A percentile compares a stretch with the other conserved stretches of the same genome.
phyloP scores from a whole-genome alignment of 345 rosid genomes.

The Euphorbia pulcherrima region DNA sequence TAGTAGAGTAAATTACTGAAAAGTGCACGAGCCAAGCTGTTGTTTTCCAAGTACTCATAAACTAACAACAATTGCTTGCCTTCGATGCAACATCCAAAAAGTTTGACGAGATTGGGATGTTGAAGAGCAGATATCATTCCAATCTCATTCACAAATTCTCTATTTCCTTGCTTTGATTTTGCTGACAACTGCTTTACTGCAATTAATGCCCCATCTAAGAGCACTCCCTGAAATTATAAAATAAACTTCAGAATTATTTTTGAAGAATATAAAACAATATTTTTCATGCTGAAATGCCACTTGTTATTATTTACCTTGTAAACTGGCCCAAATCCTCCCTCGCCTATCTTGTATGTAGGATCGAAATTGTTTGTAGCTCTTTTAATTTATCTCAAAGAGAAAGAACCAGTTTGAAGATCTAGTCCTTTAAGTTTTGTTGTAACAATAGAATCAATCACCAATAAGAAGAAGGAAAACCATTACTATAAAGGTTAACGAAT shows the following conservation, averaged over 20 bases:
- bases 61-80: conserved; percentile 59
- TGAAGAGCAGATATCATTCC: conserved; percentile 74
- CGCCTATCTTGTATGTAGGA: conserved; percentile 70
- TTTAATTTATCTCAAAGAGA: conserved; percentile 70
- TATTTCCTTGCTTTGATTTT: conserved; percentile 67
- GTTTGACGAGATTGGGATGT: conserved; percentile 62
- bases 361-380: conserved; percentile 70
- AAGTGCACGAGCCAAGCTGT: conserved; percentile 53
- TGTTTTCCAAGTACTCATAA: conserved; percentile 65
- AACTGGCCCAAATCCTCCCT: conserved; percentile 97
- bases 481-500: background rate
- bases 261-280: background rate
- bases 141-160: conserved; percentile 62
- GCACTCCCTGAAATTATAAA: conserved; percentile 42
- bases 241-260: conserved; percentile 9
- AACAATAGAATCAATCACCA: background rate
- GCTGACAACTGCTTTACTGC: conserved; percentile 73
- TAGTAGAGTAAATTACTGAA: background rate
- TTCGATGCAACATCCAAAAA: conserved; percentile 58
- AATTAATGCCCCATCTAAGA: conserved; percentile 47
- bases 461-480: background rate
- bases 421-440: conserved; percentile 51
- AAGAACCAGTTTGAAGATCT: conserved; percentile 71
- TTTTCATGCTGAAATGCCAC: background rate
- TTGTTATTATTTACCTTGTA: conserved; percentile 49